Conservation (phyloP, 768 basidiomycete genomes). For the Kwoniella mangroviensis region DNA sequence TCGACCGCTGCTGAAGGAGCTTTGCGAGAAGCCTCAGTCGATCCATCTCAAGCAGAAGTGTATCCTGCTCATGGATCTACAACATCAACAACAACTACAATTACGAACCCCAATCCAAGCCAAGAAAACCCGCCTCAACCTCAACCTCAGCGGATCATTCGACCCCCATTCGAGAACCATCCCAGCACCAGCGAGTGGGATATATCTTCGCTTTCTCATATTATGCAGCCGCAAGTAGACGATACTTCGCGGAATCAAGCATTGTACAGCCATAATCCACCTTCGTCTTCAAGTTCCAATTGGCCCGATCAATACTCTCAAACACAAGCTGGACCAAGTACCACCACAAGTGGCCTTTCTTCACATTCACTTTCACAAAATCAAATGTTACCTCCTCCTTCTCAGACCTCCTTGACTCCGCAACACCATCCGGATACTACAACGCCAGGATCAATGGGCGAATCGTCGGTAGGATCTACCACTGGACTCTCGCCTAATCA, state of each 20-base stretch:
- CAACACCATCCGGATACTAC: slow-evolving; percentile 17
- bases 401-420: slow-evolving; percentile 1
- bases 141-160: neutral
- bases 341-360: neutral
- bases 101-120: neutral
- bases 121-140: neutral
- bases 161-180: slow-evolving; percentile 3
- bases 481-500: slow-evolving; percentile 33
- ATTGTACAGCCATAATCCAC: neutral
- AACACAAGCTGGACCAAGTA: slow-evolving; percentile 6
- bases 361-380: neutral
- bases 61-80: slow-evolving; percentile 21
- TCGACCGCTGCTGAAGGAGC: slow-evolving; percentile 6
- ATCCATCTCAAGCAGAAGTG: slow-evolving; percentile 14
- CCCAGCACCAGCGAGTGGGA: slow-evolving; percentile 11
- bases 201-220: slow-evolving; percentile 3
- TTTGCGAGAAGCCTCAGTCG: neutral
- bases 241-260: neutral
- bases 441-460: slow-evolving; percentile 24
- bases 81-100: slow-evolving; percentile 6
- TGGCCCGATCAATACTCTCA: neutral
- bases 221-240: neutral
- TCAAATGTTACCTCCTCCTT: slow-evolving; percentile 4
- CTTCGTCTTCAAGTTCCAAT: neutral
- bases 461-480: slow-evolving; percentile 26